These are phyloP conservation scores for Trichoderma cornu-damae DNA, from an alignment of 2,329 filamentous ascomycete species.

Conservation along the genomic window DNA sequence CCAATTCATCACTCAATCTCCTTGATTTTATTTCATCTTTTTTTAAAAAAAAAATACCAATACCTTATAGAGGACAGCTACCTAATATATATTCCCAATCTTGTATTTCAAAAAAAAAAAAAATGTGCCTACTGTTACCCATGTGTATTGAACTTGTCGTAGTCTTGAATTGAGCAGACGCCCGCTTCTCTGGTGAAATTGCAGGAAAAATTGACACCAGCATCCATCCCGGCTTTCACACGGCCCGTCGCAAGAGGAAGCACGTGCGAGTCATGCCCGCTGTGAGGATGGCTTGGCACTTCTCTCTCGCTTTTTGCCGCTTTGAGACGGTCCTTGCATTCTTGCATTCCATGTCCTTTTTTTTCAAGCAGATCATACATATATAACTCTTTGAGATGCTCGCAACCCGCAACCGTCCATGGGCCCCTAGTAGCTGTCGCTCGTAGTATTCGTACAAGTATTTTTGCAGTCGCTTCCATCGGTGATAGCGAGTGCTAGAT, in stretches of 20 bases:
- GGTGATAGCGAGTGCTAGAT: not conserved
- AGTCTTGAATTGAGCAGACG: too few relatives aligned
- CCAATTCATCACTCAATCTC: too few relatives aligned
- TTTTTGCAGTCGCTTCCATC: conserved; percentile 8
- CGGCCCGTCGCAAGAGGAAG: not conserved
- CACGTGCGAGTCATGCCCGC: not conserved
- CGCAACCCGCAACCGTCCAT: not conserved
- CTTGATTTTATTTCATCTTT: too few relatives aligned
- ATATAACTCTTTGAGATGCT: not conserved
- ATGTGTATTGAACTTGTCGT: too few relatives aligned
- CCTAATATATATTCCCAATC: too few relatives aligned
- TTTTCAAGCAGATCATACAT: not conserved
- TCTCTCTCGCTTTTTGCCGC: not conserved
- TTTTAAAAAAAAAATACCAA: too few relatives aligned
- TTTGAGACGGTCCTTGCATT: not conserved
- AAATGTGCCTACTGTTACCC: too few relatives aligned
- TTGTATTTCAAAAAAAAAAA: too few relatives aligned
- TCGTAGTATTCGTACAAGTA: not conserved
- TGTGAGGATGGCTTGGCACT: not conserved
- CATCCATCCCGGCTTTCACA: too few relatives aligned
- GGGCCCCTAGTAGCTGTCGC: not conserved
- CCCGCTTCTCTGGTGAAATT: too few relatives aligned
- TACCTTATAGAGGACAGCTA: too few relatives aligned
- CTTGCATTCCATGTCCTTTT: not conserved
- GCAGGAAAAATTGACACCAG: too few relatives aligned